phyloP scores from a whole-genome alignment of 1,284 basidiomycete species.

The Termitomyces sp. region DNA sequence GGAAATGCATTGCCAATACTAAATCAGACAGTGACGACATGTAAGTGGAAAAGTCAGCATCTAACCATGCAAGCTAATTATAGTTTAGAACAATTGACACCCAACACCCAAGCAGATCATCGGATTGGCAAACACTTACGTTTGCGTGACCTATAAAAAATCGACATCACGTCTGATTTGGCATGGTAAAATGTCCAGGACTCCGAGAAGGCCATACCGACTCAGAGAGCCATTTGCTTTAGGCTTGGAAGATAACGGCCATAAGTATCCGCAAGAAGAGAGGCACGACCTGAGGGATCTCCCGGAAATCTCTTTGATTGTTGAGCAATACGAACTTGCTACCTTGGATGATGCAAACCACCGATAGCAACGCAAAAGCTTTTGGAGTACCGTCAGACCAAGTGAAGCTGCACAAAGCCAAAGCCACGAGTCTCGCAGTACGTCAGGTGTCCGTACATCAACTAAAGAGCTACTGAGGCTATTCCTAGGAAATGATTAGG shows the following conservation, averaged over 20 bases:
- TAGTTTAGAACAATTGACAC: background rate
- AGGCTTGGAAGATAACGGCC: background rate
- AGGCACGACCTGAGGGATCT: too few species aligned
- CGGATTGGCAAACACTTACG: background rate
- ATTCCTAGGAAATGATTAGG: background rate
- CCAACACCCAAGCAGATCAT: background rate
- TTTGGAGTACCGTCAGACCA: background rate
- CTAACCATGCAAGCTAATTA: too few species aligned
- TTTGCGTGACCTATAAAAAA: background rate
- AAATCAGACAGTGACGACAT: background rate
- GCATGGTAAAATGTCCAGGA: background rate
- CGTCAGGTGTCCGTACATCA: background rate
- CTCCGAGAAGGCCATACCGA: background rate
- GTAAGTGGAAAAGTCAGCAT: background rate
- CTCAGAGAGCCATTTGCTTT: background rate
- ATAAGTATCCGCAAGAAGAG: background rate
- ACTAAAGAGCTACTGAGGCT: background rate
- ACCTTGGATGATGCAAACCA: background rate
- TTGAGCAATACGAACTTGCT: too few species aligned
- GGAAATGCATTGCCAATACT: background rate
- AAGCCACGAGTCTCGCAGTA: background rate
- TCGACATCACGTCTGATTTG: background rate
- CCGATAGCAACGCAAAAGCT: background rate
- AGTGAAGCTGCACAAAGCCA: background rate
- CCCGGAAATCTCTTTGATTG: background rate